Conservation (phyloP, 495 filamentous ascomycete genomes). For the Chaetomium fimeti region DNA sequence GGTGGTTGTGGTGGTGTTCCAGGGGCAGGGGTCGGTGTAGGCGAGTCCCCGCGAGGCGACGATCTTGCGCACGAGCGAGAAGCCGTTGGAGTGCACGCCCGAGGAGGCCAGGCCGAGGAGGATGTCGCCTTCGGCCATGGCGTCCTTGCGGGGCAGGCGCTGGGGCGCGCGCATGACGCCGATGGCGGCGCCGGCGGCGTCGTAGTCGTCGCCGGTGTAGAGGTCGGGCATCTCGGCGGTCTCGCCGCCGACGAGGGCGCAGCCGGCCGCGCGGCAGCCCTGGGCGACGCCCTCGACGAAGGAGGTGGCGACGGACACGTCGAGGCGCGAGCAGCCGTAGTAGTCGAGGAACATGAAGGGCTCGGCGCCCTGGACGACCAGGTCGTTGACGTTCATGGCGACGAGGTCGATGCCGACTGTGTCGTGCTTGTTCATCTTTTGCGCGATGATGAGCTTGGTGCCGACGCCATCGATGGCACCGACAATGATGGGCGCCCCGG, state of each 20-base stretch:
- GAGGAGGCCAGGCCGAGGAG: slow-evolving; percentile 78
- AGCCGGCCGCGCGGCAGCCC: slow-evolving; percentile 77
- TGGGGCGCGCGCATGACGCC: slow-evolving; percentile 70
- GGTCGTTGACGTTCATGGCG: slow-evolving; percentile 98
- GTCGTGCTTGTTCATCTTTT: slow-evolving; percentile 80
- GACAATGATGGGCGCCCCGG: slow-evolving; percentile 71
- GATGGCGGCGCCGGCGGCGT: slow-evolving; percentile 82
- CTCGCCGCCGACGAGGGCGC: slow-evolving; percentile 91
- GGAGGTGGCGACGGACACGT: slow-evolving; percentile 68
- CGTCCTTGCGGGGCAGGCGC: slow-evolving; percentile 69
- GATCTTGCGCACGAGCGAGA: slow-evolving; percentile 87
- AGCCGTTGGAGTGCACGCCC: slow-evolving; percentile 92
- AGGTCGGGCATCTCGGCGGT: slow-evolving; percentile 97
- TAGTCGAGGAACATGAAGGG: slow-evolving; percentile 95
- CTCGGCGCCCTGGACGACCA: slow-evolving; percentile 91
- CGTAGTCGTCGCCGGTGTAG: slow-evolving; percentile 79
- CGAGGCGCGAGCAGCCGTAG: slow-evolving; percentile 84
- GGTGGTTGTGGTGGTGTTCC: slow-evolving; percentile 47
- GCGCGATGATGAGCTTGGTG: slow-evolving; percentile 94
- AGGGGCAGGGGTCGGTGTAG: slow-evolving; percentile 72
- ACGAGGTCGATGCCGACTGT: slow-evolving; percentile 95
- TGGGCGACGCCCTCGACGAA: slow-evolving; percentile 86
- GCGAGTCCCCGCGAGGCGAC: slow-evolving; percentile 66
- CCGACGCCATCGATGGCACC: slow-evolving; percentile 94
- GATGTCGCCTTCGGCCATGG: slow-evolving; percentile 78